A percentile compares a stretch with the other conserved stretches of the same genome.
Conservation (phyloP, 1,139 yeast genomes). For the Candida smagusa region DNA sequence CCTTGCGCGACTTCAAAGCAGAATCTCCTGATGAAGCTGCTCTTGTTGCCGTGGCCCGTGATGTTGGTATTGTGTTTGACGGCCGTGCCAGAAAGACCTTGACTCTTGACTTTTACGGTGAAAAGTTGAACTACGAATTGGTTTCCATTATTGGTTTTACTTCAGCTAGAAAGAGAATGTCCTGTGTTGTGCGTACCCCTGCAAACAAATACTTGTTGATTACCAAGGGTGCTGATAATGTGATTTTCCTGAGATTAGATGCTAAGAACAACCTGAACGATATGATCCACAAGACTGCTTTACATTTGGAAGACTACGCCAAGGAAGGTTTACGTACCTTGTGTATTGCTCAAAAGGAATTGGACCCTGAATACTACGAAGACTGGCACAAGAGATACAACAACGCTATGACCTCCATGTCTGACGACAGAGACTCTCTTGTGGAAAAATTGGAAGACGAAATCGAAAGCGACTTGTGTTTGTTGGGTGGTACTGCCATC, state of each 20-base stretch:
- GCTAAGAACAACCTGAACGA: conserved; percentile 30
- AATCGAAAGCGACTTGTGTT: conserved; percentile 66
- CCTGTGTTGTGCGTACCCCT: conserved; percentile 48
- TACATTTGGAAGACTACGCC: conserved; percentile 90
- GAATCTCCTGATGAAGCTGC: conserved; percentile 99
- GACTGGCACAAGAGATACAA: conserved; percentile 71
- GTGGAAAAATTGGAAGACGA: conserved; percentile 79
- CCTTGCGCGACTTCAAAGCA: conserved; percentile 65
- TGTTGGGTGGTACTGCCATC: conserved; percentile 96
- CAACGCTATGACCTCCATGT: conserved; percentile 68
- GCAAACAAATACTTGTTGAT: conserved; percentile 54
- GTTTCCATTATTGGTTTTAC: conserved; percentile 81
- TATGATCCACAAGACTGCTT: conserved; percentile 58
- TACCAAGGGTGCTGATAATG: conserved; percentile 94
- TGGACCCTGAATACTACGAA: conserved; percentile 57
- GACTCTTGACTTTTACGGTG: conserved; percentile 71
- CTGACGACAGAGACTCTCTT: conserved; percentile 71
- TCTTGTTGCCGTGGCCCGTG: conserved; percentile 88
- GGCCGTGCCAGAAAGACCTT: conserved; percentile 74
- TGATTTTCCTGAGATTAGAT: conserved; percentile 72
- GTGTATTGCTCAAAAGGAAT: conserved; percentile 82
- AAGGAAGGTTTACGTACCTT: conserved; percentile 94
- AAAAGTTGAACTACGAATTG: conserved; percentile 64
- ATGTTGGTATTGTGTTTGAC: conserved; percentile 79
- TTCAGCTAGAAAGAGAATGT: conserved; percentile 83